These are phyloP conservation scores for Fusarium sp. DNA, from an alignment of 2,329 filamentous ascomycete species.

Conservation along the genomic window DNA sequence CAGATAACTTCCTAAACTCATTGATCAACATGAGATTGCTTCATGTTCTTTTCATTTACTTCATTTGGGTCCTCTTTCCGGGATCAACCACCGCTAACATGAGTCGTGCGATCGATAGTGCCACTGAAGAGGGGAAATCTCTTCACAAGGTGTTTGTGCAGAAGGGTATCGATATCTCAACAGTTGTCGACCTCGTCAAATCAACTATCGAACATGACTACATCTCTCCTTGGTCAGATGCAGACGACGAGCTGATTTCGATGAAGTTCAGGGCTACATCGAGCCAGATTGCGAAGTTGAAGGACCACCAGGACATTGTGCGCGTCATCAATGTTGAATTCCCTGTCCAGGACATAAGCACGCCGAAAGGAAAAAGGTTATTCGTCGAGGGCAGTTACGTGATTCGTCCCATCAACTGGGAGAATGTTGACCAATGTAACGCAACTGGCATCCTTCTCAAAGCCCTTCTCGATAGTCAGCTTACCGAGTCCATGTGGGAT, in stretches of 20 bases:
- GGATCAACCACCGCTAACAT: neutral
- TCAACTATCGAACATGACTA: neutral
- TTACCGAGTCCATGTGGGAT: neutral
- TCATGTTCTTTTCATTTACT: neutral
- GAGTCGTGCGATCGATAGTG: neutral
- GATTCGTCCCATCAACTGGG: neutral
- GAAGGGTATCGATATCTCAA: neutral
- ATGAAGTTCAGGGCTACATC: neutral
- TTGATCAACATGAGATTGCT: neutral
- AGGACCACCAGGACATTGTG: neutral
- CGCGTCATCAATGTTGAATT: neutral
- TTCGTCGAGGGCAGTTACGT: neutral
- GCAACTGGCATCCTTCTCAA: constrained; percentile 8
- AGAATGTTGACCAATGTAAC: constrained; percentile 5
- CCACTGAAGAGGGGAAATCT: neutral
- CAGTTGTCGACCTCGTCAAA: neutral
- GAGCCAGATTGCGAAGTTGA: neutral
- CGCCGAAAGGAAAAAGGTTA: neutral
- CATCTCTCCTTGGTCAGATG: neutral
- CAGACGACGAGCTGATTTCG: neutral
- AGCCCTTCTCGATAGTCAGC: neutral
- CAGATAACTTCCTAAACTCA: neutral
- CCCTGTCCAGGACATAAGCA: neutral
- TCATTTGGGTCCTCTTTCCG: neutral
- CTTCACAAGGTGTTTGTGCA: neutral